Conservation (phyloP, 192 early-diverging fungal species). For the Gryganskiella cystojenkinii region DNA sequence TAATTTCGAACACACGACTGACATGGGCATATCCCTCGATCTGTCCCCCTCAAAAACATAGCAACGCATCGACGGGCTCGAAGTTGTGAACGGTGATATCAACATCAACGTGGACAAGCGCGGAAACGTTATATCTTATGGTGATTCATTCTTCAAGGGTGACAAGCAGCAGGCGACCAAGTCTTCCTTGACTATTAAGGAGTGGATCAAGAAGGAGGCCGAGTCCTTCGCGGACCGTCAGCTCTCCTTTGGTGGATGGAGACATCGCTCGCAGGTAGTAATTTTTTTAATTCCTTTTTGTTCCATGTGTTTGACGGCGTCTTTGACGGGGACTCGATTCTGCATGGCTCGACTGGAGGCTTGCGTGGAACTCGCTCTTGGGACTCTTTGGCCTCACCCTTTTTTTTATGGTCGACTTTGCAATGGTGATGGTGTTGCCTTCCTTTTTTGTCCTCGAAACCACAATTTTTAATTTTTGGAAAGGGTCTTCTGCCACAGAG, state of each 20-base stretch:
- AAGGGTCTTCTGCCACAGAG: too few relatives aligned
- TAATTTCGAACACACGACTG: too few relatives aligned
- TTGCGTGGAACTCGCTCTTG: too few relatives aligned
- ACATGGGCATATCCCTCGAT: too few relatives aligned
- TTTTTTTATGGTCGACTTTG: too few relatives aligned
- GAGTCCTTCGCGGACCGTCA: slow-evolving; percentile 41
- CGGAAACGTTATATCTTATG: slow-evolving; percentile 80
- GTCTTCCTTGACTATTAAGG: slow-evolving; percentile 61
- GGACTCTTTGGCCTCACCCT: too few relatives aligned
- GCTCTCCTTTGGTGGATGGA: slow-evolving; percentile 36
- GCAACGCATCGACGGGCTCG: slow-evolving; percentile 74
- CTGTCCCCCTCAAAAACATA: slow-evolving; percentile 16
- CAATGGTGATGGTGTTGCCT: too few relatives aligned
- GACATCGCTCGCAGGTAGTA: slow-evolving; percentile 40
- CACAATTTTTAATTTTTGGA: too few relatives aligned
- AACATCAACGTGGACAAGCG: slow-evolving; percentile 81
- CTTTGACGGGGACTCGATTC: too few relatives aligned
- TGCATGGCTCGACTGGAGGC: too few relatives aligned
- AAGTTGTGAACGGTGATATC: slow-evolving; percentile 85
- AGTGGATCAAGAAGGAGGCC: slow-evolving; percentile 53
- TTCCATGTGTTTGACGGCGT: too few relatives aligned
- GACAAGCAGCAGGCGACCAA: slow-evolving; percentile 8
- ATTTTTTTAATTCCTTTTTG: neutral
- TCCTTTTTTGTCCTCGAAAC: too few relatives aligned
- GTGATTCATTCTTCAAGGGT: slow-evolving; percentile 71